Evolutionary conservation across 2,329 filamentous ascomycete species (phyloP).

Genomic region (Periglandula ipomoeae): DNA sequence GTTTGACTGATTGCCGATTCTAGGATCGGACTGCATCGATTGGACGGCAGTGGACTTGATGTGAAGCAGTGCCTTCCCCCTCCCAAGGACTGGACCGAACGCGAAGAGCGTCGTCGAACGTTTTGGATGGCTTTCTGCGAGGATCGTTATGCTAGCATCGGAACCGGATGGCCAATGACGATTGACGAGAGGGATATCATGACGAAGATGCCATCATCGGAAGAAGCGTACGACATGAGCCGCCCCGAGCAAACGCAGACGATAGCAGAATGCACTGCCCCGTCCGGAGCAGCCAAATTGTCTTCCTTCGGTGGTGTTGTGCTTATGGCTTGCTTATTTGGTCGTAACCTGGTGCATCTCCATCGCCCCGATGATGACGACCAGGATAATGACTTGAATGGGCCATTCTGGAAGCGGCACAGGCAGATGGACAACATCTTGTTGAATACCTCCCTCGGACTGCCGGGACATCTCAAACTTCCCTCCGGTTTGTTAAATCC

Average conservation of each 20-base stretch:
- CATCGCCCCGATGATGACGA: constrained; percentile 79
- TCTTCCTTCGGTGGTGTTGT: constrained; percentile 74
- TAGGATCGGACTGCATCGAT: constrained; percentile 84
- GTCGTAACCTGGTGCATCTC: constrained; percentile 81
- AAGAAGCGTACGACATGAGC: constrained; percentile 77
- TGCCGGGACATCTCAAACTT: constrained; percentile 74
- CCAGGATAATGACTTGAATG: constrained; percentile 77
- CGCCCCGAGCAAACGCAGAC: constrained; percentile 63
- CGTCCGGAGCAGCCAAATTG: constrained; percentile 63
- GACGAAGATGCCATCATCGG: constrained; percentile 74
- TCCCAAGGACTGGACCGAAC: constrained; percentile 86
- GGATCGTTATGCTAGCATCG: constrained; percentile 89
- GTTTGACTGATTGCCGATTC: not conserved
- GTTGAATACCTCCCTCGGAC: constrained; percentile 72
- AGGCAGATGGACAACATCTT: constrained; percentile 82
- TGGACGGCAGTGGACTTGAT: constrained; percentile 75
- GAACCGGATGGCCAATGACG: constrained; percentile 93
- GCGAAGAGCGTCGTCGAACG: constrained; percentile 80
- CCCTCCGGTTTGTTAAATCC: constrained; percentile 66
- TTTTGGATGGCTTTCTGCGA: constrained; percentile 93
- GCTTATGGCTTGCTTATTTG: constrained; percentile 82
- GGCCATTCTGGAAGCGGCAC: constrained; percentile 93
- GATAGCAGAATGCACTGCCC: constrained; percentile 59
- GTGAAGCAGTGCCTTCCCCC: constrained; percentile 87
- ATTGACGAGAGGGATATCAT: constrained; percentile 87